Base-by-base conservation (phyloP, 441 rosid genomes). In the Sinapis alba region DNA sequence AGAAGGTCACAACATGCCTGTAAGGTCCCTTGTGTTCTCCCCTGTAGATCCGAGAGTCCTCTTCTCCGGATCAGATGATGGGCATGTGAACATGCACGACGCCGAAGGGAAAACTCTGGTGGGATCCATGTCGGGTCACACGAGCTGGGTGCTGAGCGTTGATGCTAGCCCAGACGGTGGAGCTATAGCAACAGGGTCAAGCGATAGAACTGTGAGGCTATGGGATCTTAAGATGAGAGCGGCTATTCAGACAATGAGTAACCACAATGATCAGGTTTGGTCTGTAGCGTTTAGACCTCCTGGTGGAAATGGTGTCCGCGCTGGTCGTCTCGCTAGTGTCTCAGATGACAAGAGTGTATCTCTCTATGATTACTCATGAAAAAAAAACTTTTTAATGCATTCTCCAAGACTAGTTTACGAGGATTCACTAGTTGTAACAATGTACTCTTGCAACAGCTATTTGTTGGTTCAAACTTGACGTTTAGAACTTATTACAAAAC, bases 401-500 rank as follows among this genome's bases (percentile, higher is more conserved):
- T 7, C 21, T 47, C 5, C 11, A 47, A 47, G 1, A 12, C 38
- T 34, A 34, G 38, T 34, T 34, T 34, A 34, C 38, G 53, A 16
- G 54, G 56, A 50, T 50, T 50, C 56, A 50, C 23, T 50, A 50
- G 23, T 50, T 50, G 23, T 50, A 47, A 50, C 56, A 8, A 1
- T 50, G 56, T 50, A 50, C 7, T 50, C 56, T 13, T 50, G 23
- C 21, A 50, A 50, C 80, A 63, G 66, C 36, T 75, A 62, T 19
- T 28, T 26, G 41, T 62, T 45, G 12, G 16, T 50, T 71, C 72
- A 57, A 45, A 71, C 71, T 57, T 45, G 1, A 7, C 51, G 36
- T 56, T 24, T 41, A 38, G 5, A 65, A 41, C 66, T 78, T 78
- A 68, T 78, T 78, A 63, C 28, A 62, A 72, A 61, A 72, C 80